These are phyloP conservation scores for Candida ponderosae DNA, from an alignment of 805 yeast genomes.

Conservation along the genomic window DNA sequence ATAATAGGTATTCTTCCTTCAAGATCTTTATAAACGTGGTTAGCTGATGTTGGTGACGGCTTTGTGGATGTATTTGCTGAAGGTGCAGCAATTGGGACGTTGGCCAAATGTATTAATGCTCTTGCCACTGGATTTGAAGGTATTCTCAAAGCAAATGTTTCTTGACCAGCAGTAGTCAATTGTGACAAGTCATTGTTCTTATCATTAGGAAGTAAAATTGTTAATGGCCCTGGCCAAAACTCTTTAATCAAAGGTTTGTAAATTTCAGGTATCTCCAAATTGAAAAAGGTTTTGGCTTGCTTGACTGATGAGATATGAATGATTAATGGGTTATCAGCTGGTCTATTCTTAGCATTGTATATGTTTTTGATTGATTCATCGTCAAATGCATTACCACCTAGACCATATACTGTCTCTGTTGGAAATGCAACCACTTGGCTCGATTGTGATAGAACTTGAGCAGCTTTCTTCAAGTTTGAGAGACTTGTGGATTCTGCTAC, in stretches of 20 bases:
- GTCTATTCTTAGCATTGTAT: conserved; percentile 85
- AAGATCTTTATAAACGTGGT: conserved; percentile 77
- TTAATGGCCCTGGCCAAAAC: conserved; percentile 96
- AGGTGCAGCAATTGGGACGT: conserved; percentile 93
- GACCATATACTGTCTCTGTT: conserved; percentile 94
- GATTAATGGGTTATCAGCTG: conserved; percentile 91
- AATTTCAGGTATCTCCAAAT: conserved; percentile 52
- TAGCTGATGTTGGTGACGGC: conserved; percentile 88
- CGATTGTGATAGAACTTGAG: conserved; percentile 40
- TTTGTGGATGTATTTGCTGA: conserved; percentile 94
- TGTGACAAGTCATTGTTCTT: conserved; percentile 45
- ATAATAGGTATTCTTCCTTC: conserved; percentile 75
- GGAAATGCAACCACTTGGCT: conserved; percentile 82
- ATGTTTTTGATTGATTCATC: conserved; percentile 71
- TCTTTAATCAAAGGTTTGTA: conserved; percentile 56
- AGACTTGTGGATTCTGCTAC: conserved; percentile 48
- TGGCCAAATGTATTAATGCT: conserved; percentile 77
- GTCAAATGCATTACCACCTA: conserved; percentile 79
- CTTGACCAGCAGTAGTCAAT: conserved; percentile 78
- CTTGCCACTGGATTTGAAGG: conserved; percentile 87
- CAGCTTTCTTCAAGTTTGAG: conserved; percentile 48
- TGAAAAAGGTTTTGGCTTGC: conserved; percentile 58
- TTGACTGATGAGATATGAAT: conserved; percentile 76
- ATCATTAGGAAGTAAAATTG: conserved; percentile 66
- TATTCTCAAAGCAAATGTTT: conserved; percentile 86